phyloP scores from a whole-genome alignment of 2,329 filamentous ascomycete genomes.

The Aspergillus sp. region DNA sequence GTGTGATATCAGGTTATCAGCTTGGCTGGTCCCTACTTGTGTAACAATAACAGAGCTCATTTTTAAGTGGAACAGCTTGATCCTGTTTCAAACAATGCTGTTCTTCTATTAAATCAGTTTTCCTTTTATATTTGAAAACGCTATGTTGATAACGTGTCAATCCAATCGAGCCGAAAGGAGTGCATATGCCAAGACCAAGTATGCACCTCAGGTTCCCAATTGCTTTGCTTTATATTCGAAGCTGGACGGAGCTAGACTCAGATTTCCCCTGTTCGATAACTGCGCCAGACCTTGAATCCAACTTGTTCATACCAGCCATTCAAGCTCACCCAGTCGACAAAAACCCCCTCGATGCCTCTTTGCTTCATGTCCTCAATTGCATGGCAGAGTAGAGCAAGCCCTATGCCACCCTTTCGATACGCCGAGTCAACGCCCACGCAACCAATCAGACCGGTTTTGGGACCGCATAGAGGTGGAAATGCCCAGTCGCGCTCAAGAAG shows the following conservation, averaged over 20 bases:
- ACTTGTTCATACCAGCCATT: slow-evolving; percentile 43
- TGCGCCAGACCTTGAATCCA: slow-evolving; percentile 36
- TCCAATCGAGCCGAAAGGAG: too few species aligned
- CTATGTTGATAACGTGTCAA: too few species aligned
- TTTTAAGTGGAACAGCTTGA: too few species aligned
- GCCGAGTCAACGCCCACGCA: slow-evolving; percentile 40
- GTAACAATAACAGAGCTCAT: too few species aligned
- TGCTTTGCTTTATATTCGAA: too few species aligned
- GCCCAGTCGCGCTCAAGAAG: slow-evolving; percentile 33
- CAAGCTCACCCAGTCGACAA: slow-evolving; percentile 41
- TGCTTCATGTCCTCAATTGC: slow-evolving; percentile 41
- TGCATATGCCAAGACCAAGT: too few species aligned
- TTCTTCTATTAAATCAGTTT: too few species aligned
- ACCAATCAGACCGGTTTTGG: slow-evolving; percentile 41
- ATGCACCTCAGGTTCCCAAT: too few species aligned
- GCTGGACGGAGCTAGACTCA: neutral
- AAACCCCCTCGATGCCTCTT: slow-evolving; percentile 38
- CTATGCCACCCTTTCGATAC: slow-evolving; percentile 35
- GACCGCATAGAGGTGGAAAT: slow-evolving; percentile 35
- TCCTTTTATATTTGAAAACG: too few species aligned
- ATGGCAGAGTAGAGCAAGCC: slow-evolving; percentile 39
- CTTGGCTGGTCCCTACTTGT: too few species aligned
- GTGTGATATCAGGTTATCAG: too few species aligned
- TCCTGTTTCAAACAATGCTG: too few species aligned
- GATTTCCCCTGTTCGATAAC: slow-evolving; percentile 33